These are phyloP conservation scores for Camellia granthamiana DNA, from an alignment of 148 eudicot genomes.

Conservation along the genomic window DNA sequence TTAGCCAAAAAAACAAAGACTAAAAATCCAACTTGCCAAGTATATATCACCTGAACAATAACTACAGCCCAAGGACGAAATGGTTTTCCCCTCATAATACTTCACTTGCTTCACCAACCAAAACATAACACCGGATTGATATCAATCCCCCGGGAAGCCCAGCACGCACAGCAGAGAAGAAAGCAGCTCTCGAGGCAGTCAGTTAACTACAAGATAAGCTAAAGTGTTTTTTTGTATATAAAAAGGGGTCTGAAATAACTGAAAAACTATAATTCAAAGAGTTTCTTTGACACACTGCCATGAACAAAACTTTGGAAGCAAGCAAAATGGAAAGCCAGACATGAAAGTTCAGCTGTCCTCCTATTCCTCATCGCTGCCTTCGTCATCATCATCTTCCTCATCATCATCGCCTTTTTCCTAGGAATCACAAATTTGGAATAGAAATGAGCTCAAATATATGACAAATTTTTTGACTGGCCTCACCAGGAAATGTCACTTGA, in stretches of 20 bases:
- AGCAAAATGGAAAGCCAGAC: background rate
- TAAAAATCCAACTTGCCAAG: too few relatives aligned
- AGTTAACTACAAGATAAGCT: background rate
- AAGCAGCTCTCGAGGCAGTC: too few relatives aligned
- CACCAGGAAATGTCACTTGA: background rate
- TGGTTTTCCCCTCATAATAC: too few relatives aligned
- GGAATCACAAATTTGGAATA: background rate
- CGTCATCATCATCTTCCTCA: conserved; percentile 26
- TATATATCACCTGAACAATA: too few relatives aligned
- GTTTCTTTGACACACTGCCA: background rate
- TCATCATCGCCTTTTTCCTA: conserved; percentile 33
- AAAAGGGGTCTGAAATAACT: background rate
- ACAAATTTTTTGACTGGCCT: background rate
- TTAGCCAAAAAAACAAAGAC: too few relatives aligned
- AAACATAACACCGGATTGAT: too few relatives aligned
- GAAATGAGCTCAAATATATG: background rate
- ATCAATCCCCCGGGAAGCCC: too few relatives aligned
- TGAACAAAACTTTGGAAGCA: background rate
- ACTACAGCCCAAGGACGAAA: too few relatives aligned
- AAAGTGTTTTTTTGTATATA: background rate
- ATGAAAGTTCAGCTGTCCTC: background rate
- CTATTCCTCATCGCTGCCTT: conserved; percentile 38
- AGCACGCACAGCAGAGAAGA: too few relatives aligned
- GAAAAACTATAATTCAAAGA: background rate
- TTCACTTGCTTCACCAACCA: too few relatives aligned